Conservation (phyloP, 1,139 yeast genomes). For the Nakaseomyces sp. region DNA sequence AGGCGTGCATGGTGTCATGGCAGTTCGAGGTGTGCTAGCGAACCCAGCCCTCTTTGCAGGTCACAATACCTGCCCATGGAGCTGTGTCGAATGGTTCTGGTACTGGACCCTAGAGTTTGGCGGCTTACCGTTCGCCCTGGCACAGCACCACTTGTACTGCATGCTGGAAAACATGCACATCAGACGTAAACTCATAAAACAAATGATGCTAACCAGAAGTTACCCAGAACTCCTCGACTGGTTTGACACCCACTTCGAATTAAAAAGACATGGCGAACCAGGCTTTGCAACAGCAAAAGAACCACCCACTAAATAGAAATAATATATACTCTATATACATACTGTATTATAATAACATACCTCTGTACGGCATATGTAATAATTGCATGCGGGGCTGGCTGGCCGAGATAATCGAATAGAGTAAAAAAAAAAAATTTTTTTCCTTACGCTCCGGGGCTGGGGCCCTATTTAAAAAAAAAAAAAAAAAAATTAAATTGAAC, state of each 20-base stretch:
- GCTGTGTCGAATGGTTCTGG: constrained; percentile 76
- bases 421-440: too few relatives aligned
- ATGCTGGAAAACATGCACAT: constrained; percentile 60
- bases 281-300: constrained; percentile 58
- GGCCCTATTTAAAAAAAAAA: too few relatives aligned
- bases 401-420: too few relatives aligned
- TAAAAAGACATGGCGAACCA: constrained; percentile 56
- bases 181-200: constrained; percentile 46
- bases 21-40: constrained; percentile 77
- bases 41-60: constrained; percentile 89
- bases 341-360: too few relatives aligned
- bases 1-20: constrained; percentile 88
- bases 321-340: too few relatives aligned
- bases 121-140: constrained; percentile 73
- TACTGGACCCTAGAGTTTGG: constrained; percentile 61
- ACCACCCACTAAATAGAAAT: constrained; percentile 33
- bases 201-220: constrained; percentile 52
- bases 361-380: too few relatives aligned
- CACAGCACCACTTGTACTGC: constrained; percentile 82
- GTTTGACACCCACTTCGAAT: constrained; percentile 61
- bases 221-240: constrained; percentile 67
- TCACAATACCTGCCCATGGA: constrained; percentile 71
- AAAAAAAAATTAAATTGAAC: too few relatives aligned
- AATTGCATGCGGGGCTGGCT: too few relatives aligned
- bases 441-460: too few relatives aligned